These are phyloP conservation scores for Blastomyces silverae DNA, from an alignment of 2,329 filamentous ascomycete genomes.

Conservation along the genomic window DNA sequence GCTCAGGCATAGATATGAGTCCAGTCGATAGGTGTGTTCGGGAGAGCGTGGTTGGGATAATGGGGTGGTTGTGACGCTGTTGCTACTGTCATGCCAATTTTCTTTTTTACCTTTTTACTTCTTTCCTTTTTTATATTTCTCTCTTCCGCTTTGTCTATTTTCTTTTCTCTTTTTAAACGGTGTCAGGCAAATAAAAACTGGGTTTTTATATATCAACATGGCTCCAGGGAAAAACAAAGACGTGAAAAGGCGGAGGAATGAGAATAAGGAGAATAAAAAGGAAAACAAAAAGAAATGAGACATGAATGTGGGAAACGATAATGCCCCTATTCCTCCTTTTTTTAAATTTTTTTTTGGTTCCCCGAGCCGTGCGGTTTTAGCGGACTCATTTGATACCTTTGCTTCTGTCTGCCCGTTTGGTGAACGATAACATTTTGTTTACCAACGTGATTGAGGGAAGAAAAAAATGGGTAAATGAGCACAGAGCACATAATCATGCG, in stretches of 20 bases:
- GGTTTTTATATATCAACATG: slow-evolving; percentile 8
- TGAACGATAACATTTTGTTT: neutral
- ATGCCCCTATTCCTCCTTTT: neutral
- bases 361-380: neutral
- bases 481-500: neutral
- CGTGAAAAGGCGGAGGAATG: neutral
- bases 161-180: slow-evolving; percentile 16
- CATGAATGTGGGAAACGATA: slow-evolving; percentile 2
- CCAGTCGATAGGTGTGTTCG: slow-evolving; percentile 6
- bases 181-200: slow-evolving; percentile 33
- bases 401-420: too few species aligned
- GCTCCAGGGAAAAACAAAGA: neutral
- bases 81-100: neutral
- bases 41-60: slow-evolving; percentile 2
- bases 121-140: neutral
- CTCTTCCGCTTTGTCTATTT: slow-evolving; percentile 1
- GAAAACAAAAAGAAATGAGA: slow-evolving; percentile 6
- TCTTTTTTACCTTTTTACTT: slow-evolving; percentile 6
- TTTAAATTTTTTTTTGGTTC: neutral
- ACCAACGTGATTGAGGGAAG: neutral
- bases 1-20: slow-evolving; percentile 27
- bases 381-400: neutral
- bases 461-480: neutral
- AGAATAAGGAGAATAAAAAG: neutral
- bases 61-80: neutral